Percentiles rank a stretch among this genome's conserved stretches.
Conservation (phyloP, 768 basidiomycete genomes). For the Phanerochaete carnosa region DNA sequence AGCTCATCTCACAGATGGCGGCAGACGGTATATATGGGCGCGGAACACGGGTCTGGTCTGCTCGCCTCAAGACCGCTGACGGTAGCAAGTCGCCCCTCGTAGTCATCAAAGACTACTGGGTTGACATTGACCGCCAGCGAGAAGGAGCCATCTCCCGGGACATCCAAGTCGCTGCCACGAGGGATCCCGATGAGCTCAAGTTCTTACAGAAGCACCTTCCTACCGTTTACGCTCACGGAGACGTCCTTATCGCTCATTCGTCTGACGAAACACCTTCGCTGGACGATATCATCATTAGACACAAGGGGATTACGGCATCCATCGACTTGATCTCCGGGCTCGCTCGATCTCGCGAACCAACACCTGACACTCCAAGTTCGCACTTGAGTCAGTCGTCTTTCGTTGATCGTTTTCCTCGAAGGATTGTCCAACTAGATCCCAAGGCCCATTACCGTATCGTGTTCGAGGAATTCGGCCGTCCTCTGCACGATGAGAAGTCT, state of each 20-base stretch:
- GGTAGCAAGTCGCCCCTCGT: background rate
- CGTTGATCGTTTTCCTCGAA: background rate
- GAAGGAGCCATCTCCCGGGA: background rate
- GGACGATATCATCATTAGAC: no score
- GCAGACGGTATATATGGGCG: background rate
- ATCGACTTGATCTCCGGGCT: background rate
- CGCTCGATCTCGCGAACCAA: background rate
- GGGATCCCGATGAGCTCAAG: background rate
- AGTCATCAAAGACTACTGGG: background rate
- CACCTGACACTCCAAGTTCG: background rate
- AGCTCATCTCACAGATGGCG: slow-evolving; percentile 1
- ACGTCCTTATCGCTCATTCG: background rate
- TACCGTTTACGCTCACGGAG: background rate
- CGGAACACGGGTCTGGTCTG: slow-evolving; percentile 19
- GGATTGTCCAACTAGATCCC: background rate
- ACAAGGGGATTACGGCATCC: background rate
- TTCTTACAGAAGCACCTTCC: background rate
- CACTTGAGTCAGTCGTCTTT: background rate
- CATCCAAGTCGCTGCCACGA: background rate
- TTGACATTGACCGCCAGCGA: background rate
- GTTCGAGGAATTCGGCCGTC: background rate
- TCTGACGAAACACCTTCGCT: no score
- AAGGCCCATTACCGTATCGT: background rate
- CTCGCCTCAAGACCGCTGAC: background rate
- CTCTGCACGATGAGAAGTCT: background rate